Conservation (phyloP, 352 stramenopile species). For the Thalassiosira hispida region DNA sequence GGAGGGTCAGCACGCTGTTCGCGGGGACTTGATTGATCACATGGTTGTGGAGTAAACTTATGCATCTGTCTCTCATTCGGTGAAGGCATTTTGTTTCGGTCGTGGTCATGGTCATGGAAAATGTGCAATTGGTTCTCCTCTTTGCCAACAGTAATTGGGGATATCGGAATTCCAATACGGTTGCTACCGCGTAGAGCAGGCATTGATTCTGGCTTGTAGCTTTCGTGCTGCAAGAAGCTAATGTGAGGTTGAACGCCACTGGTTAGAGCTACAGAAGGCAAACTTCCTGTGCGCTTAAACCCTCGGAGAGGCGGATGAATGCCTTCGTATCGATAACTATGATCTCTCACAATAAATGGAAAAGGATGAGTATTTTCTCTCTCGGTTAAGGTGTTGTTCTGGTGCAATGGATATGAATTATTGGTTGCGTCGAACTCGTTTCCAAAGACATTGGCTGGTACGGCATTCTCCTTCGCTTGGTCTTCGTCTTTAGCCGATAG, state of each 20-base stretch:
- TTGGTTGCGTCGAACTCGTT: conserved; percentile 3
- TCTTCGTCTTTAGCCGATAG: background rate
- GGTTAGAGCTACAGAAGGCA: background rate
- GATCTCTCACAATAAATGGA: conserved; percentile 8
- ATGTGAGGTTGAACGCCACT: conserved; percentile 3
- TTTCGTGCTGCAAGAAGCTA: conserved; percentile 16
- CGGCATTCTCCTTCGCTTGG: conserved; percentile 5
- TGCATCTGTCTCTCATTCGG: background rate
- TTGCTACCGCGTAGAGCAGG: background rate
- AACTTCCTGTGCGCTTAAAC: background rate
- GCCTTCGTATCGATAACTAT: background rate
- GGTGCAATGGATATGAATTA: background rate
- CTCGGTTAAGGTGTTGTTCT: background rate
- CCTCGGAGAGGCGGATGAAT: background rate
- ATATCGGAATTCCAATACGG: conserved; percentile 12
- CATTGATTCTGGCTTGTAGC: conserved; percentile 2
- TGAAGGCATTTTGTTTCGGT: background rate
- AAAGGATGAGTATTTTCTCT: background rate
- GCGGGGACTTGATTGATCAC: conserved; percentile 4
- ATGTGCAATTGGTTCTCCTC: conserved; percentile 4
- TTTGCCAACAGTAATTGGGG: conserved; percentile 13
- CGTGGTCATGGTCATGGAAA: conserved; percentile 7
- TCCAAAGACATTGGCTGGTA: background rate
- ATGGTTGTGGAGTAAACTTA: background rate
- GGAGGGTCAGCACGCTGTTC: conserved; percentile 24